Percentiles rank a stretch among this genome's conserved stretches.
Conservation (phyloP, 1,284 basidiomycete genomes). For the Termitomyces sp. region DNA sequence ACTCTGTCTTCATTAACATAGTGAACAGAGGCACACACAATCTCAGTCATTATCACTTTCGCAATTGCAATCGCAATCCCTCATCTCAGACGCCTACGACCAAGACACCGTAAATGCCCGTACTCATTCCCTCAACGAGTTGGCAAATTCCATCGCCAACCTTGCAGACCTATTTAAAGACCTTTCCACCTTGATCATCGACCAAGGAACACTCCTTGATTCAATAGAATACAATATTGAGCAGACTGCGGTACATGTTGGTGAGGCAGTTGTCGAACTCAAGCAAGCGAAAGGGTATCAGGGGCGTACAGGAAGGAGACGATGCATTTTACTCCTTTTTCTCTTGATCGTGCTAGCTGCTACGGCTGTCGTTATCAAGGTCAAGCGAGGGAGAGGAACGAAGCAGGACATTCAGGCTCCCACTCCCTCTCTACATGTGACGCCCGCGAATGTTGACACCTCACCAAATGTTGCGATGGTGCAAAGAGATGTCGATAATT, state of each 20-base stretch:
- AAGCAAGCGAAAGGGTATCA: constrained; percentile 82
- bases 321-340: constrained; percentile 85
- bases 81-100: constrained; percentile 38
- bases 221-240: constrained; percentile 98
- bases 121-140: constrained; percentile 63
- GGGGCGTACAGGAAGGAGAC: constrained; percentile 84
- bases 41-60: constrained; percentile 33
- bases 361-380: constrained; percentile 16
- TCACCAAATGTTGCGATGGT: neutral
- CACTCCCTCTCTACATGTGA: neutral
- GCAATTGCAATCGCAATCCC: constrained; percentile 33
- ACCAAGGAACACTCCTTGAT: constrained; percentile 96
- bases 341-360: constrained; percentile 13
- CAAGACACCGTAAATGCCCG: constrained; percentile 50
- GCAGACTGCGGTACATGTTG: constrained; percentile 77
- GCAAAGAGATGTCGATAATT: neutral
- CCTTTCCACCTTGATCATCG: constrained; percentile 88
- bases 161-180: constrained; percentile 97
- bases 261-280: constrained; percentile 84
- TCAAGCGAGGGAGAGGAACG: constrained; percentile 10
- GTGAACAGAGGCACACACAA: constrained; percentile 34
- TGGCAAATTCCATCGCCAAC: constrained; percentile 87
- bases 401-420: constrained; percentile 5
- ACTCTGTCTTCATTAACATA: constrained; percentile 3
- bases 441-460: neutral